Percentiles rank a stretch among this genome's conserved stretches.
phyloP scores from a whole-genome alignment of 805 yeast genomes.

The Gaillardinia entomophila region DNA sequence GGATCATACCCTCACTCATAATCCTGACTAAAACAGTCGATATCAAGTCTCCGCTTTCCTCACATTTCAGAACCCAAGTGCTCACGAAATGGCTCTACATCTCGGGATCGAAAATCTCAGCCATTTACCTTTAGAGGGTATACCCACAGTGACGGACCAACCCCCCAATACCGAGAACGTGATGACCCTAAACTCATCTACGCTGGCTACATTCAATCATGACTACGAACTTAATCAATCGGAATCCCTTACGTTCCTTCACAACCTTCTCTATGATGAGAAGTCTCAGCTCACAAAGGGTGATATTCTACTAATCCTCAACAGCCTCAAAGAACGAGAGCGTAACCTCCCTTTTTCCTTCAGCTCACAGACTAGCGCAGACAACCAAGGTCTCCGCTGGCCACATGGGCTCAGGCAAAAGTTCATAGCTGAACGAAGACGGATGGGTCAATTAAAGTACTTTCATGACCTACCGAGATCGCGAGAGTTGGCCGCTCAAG shows the following conservation, averaged over 20 bases:
- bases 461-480: slow-evolving; percentile 33
- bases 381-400: slow-evolving; percentile 34
- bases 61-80: too few relatives aligned
- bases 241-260: slow-evolving; percentile 35
- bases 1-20: too few relatives aligned
- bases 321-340: slow-evolving; percentile 31
- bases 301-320: slow-evolving; percentile 30
- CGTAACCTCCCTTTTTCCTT: slow-evolving; percentile 24
- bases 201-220: too few relatives aligned
- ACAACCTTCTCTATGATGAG: slow-evolving; percentile 34
- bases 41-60: too few relatives aligned
- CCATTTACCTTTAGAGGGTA: too few relatives aligned
- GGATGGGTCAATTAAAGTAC: slow-evolving; percentile 33
- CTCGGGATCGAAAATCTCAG: too few relatives aligned
- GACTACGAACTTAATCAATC: slow-evolving; percentile 36
- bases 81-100: too few relatives aligned
- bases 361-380: slow-evolving; percentile 7
- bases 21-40: too few relatives aligned
- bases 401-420: slow-evolving; percentile 25
- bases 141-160: too few relatives aligned
- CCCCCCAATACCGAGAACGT: too few relatives aligned
- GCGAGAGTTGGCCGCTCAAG: slow-evolving; percentile 25
- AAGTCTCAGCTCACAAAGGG: slow-evolving; percentile 25
- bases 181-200: too few relatives aligned
- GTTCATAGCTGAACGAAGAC: slow-evolving; percentile 25